Percentiles rank a stretch among this genome's conserved stretches.
These are phyloP conservation scores for Ophiostoma piceae DNA, from an alignment of 2,329 filamentous ascomycete genomes.

Conservation along the genomic window DNA sequence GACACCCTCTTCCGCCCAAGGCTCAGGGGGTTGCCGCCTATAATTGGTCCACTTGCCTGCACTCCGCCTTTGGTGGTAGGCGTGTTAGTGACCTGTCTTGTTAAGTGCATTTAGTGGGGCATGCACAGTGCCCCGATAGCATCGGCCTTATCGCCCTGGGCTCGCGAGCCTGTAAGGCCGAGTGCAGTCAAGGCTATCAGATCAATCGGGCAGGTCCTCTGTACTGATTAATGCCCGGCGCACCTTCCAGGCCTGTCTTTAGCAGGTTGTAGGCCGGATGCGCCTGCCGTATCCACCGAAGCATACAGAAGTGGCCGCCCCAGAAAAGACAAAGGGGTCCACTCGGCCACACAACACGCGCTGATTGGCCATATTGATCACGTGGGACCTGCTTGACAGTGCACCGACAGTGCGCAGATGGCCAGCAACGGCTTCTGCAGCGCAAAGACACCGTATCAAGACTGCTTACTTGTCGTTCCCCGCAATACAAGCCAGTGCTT, in stretches of 20 bases:
- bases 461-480: neutral
- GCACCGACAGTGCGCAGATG: slow-evolving; percentile 6
- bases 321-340: neutral
- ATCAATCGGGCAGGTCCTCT: slow-evolving; percentile 4
- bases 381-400: slow-evolving; percentile 15
- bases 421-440: neutral
- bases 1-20: neutral
- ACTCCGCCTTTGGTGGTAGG: neutral
- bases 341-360: neutral
- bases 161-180: neutral
- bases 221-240: neutral
- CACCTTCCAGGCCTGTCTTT: neutral
- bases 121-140: slow-evolving; percentile 1
- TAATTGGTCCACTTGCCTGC: neutral
- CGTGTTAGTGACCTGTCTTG: neutral
- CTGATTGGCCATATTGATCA: slow-evolving; percentile 17
- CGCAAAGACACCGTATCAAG: neutral
- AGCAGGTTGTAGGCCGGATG: neutral
- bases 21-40: neutral
- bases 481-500: neutral
- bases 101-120: slow-evolving; percentile 11
- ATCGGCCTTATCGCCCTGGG: neutral
- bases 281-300: slow-evolving; percentile 5
- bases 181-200: neutral
- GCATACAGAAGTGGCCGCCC: neutral